phyloP scores from a whole-genome alignment of 208 protist species.

The Jaenimonas drosophilae region DNA sequence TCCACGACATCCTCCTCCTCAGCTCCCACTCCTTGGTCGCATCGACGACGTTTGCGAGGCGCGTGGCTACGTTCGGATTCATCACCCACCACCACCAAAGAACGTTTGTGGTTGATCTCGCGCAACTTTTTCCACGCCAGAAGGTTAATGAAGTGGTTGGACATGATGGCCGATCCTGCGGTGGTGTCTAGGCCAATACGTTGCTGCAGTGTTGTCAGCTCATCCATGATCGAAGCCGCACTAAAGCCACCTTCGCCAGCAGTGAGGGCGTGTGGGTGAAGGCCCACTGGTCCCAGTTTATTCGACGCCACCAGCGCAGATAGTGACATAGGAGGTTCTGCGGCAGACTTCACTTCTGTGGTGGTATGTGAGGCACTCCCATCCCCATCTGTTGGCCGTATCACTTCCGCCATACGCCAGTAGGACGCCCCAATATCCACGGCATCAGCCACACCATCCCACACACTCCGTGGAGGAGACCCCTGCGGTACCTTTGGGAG shows the following conservation, averaged over 20 bases:
- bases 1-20: slow-evolving; percentile 7
- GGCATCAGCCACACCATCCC: slow-evolving; percentile 71
- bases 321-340: slow-evolving; percentile 21
- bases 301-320: slow-evolving; percentile 59
- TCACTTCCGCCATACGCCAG: slow-evolving; percentile 51
- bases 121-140: slow-evolving; percentile 64
- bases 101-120: slow-evolving; percentile 73
- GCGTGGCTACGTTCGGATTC: not conserved
- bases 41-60: not conserved
- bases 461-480: slow-evolving; percentile 36
- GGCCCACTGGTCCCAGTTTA: slow-evolving; percentile 35
- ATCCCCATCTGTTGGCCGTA: slow-evolving; percentile 5
- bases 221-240: slow-evolving; percentile 35
- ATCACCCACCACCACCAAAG: too few species aligned
- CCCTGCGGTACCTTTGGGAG: slow-evolving; percentile 60
- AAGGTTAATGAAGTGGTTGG: slow-evolving; percentile 84
- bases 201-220: slow-evolving; percentile 31
- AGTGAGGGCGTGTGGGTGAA: slow-evolving; percentile 35
- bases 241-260: slow-evolving; percentile 59
- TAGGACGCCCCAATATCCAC: slow-evolving; percentile 63
- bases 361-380: not conserved
- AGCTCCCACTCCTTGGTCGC: not conserved
- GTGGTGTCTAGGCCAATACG: slow-evolving; percentile 28
- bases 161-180: slow-evolving; percentile 57
- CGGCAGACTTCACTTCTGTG: not conserved